Conservation (phyloP, 306 rosid genomes). For the Quercus parvula region DNA sequence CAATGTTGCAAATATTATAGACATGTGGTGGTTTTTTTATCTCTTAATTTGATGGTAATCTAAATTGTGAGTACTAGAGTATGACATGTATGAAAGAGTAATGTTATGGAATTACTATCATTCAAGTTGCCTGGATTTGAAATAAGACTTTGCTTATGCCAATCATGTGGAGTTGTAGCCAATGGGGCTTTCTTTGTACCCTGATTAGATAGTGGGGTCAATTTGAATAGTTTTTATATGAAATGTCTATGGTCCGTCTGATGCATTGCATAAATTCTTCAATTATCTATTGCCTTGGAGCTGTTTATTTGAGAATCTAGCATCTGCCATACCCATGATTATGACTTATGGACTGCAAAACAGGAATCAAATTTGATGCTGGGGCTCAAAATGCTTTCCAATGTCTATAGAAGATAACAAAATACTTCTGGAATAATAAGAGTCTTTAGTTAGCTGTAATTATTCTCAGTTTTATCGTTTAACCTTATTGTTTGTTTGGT, state of each 20-base stretch:
- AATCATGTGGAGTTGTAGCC: slow-evolving; percentile 2
- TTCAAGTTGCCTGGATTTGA: background rate
- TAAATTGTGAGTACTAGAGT: slow-evolving; percentile 7
- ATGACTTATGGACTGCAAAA: background rate
- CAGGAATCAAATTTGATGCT: background rate
- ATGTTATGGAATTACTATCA: background rate
- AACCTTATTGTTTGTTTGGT: slow-evolving; percentile 21
- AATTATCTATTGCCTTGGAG: slow-evolving; percentile 17
- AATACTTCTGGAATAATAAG: slow-evolving; percentile 13
- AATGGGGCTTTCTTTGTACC: background rate
- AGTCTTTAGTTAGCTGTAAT: slow-evolving; percentile 11
- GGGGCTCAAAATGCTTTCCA: background rate
- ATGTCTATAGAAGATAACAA: background rate
- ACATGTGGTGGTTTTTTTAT: background rate
- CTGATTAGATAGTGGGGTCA: slow-evolving; percentile 4
- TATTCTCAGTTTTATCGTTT: slow-evolving; percentile 13
- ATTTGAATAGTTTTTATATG: background rate
- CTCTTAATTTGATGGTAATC: slow-evolving; percentile 7
- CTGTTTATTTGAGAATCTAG: slow-evolving; percentile 1
- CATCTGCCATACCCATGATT: background rate
- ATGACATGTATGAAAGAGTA: background rate
- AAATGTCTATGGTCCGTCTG: background rate
- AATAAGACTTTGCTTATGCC: background rate
- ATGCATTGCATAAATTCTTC: slow-evolving; percentile 6
- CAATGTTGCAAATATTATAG: background rate